phyloP scores from a whole-genome alignment of 116 monocot genomes.

The Trichopus zeylanicus region DNA sequence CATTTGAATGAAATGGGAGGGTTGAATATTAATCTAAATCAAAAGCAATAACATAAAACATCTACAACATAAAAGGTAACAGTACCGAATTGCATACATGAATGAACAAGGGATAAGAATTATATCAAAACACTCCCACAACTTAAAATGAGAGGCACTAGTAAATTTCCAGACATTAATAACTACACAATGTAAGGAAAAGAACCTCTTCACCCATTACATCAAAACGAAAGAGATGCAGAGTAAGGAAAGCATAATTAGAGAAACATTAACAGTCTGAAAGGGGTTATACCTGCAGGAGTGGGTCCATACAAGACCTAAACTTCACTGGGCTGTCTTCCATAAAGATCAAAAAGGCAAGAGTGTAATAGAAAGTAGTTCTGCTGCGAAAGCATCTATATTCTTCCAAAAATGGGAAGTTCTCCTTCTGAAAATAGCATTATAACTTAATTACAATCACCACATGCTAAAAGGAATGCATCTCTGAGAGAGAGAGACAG shows the following conservation, averaged over 20 bases:
- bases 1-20: too few relatives aligned
- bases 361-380: slow-evolving; percentile 90
- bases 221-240: not conserved
- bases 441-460: not conserved
- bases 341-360: slow-evolving; percentile 94
- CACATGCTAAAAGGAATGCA: not conserved
- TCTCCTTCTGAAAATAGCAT: slow-evolving; percentile 56
- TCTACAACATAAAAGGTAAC: too few relatives aligned
- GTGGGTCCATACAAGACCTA: slow-evolving; percentile 88
- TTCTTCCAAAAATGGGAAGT: slow-evolving; percentile 92
- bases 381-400: slow-evolving; percentile 75
- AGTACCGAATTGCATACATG: not conserved
- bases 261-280: not conserved
- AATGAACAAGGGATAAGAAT: not conserved
- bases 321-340: slow-evolving; percentile 96
- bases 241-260: not conserved
- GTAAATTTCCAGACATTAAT: too few relatives aligned
- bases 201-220: not conserved
- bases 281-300: slow-evolving; percentile 52
- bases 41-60: not conserved
- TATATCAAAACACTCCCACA: too few relatives aligned
- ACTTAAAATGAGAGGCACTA: too few relatives aligned
- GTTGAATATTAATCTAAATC: not conserved
- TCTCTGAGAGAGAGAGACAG: not conserved
- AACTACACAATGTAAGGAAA: not conserved